Conservation (phyloP, 2,329 filamentous ascomycete species). For the Claviceps maximensis region DNA sequence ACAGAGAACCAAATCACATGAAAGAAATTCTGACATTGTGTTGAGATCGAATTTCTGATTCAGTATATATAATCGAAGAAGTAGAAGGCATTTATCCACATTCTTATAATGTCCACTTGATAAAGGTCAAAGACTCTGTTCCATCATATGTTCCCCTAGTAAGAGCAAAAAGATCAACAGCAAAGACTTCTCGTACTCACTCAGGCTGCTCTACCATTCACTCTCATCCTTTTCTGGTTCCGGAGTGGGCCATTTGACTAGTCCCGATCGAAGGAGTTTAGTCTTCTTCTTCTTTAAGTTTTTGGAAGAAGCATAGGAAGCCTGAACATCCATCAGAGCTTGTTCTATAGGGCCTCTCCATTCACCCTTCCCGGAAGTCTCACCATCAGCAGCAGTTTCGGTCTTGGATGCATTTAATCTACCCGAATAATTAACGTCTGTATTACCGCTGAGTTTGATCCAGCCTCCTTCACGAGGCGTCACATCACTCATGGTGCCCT, state of each 20-base stretch:
- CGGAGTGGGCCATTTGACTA: too few relatives aligned
- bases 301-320: too few relatives aligned
- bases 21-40: too few relatives aligned
- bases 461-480: not conserved
- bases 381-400: not conserved
- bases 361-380: too few relatives aligned
- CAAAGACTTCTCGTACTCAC: not conserved
- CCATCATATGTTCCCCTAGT: not conserved
- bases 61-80: too few relatives aligned
- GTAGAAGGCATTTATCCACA: not conserved
- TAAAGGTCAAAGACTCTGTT: not conserved
- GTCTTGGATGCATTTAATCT: not conserved
- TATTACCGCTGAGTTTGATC: not conserved
- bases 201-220: not conserved
- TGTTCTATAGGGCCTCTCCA: too few relatives aligned
- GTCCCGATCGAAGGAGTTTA: too few relatives aligned
- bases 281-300: too few relatives aligned
- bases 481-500: not conserved
- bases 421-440: not conserved
- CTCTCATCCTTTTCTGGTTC: too few relatives aligned
- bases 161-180: not conserved
- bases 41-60: too few relatives aligned
- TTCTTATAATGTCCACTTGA: not conserved
- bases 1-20: too few relatives aligned
- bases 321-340: too few relatives aligned